Evolutionary conservation across 352 stramenopile genomes (phyloP).

Genomic region (Pythium myriotylum): DNA sequence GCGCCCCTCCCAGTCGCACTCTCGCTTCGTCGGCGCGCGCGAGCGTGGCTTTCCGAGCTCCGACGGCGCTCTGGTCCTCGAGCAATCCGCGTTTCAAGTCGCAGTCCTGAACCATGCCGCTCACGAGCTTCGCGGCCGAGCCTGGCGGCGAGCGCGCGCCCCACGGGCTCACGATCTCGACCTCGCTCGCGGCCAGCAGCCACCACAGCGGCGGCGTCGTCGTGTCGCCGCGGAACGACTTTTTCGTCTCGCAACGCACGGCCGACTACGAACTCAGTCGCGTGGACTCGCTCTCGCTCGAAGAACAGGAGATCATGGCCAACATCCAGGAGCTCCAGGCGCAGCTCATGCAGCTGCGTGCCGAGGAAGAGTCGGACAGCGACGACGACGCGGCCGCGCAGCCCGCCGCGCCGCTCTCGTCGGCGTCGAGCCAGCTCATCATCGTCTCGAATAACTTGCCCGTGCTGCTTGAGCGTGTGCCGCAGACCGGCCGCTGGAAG

Average conservation of each 20-base stretch:
- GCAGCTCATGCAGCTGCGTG: conserved; percentile 80
- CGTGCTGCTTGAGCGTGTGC: conserved; percentile 70
- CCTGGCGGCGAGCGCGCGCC: neutral
- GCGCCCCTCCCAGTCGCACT: too few relatives aligned
- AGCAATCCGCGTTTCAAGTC: too few relatives aligned
- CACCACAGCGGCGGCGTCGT: conserved; percentile 3
- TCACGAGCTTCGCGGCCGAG: neutral
- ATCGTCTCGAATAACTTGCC: conserved; percentile 89
- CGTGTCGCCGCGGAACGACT: conserved; percentile 70
- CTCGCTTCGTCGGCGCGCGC: too few relatives aligned
- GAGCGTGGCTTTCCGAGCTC: too few relatives aligned
- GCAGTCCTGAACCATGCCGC: neutral
- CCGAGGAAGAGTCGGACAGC: conserved; percentile 64
- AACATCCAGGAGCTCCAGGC: conserved; percentile 91
- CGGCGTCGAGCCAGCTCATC: conserved; percentile 64
- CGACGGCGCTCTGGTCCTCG: too few relatives aligned
- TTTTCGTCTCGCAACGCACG: conserved; percentile 74
- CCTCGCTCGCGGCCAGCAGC: conserved; percentile 9
- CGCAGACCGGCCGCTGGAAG: conserved; percentile 80
- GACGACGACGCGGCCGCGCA: conserved; percentile 45
- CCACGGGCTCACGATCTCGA: conserved; percentile 24
- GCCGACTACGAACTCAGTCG: conserved; percentile 71
- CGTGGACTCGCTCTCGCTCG: conserved; percentile 71
- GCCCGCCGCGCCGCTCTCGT: conserved; percentile 12
- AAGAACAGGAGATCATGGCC: conserved; percentile 88